Evolutionary conservation across 1,284 basidiomycete species (phyloP), one percentile per base, ranked within the genome.

Genomic region (Papiliotrema fonsecae): DNA sequence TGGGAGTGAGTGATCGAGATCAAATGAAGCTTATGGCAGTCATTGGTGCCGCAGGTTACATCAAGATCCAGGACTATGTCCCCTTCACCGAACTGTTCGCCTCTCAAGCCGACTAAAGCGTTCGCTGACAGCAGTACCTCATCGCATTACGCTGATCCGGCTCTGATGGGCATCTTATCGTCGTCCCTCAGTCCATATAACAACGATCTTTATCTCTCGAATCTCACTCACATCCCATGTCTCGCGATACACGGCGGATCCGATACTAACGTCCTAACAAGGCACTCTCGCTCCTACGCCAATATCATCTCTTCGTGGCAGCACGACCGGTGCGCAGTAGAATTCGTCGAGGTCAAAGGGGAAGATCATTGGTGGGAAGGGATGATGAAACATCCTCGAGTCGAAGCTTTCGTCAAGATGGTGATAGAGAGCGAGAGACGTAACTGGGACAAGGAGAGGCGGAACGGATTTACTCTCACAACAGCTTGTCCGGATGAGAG

Each of bases 21-120:
- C 19, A 54, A 50, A 22, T 32, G 11, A 11, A 13, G 49, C 45
- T 56, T 37, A 58, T 42, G 9, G 13, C 51, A 84, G 85, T 82
- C 13, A 73, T 88, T 9, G 81, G 86, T 16, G 86, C 85, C 0
- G 81, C 87, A 11, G 87, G 77, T 1, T 91, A 86, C 65, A 80
- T 87, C 60, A 92, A 88, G 60, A 87, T 89, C 2, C 86, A 90
- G 56, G 78, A 86, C 38, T 94, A 94, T 59, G 81, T 93, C 0
- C 80, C 87, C 0, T 81, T 85, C 64, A 79, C 77, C 1, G 78
- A 84, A 69, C 83, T 83, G 47, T 68, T 31, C 44, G 61, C 44
- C 19, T 24, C 41, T 16, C 28, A 3, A 6, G 4, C 26, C n/a
- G 11, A 26, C n/a, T 14, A 6, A 13, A n/a, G n/a, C n/a, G n/a